Evolutionary conservation across 2,329 filamentous ascomycete genomes (phyloP), one percentile per base, ranked within the genome.

Genomic region (Thyridium curvatum): DNA sequence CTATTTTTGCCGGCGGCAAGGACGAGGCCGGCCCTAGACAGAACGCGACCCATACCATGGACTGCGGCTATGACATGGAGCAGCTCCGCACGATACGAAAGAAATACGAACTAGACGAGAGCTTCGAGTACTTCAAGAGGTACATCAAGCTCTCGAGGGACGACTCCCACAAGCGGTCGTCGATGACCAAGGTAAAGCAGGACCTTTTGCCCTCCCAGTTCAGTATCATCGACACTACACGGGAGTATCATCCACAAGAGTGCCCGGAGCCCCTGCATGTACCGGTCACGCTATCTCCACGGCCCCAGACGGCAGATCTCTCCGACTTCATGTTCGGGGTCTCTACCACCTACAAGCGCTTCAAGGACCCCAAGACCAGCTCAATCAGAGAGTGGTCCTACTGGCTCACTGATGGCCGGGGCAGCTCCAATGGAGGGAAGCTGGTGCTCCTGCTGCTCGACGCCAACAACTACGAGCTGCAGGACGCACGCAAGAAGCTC

Each of bases 261-360:
- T 79, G 74, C 46, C 55, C 64, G 14, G 61, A 65, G 38, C 72
- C 74, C 0, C 59, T 79, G 13, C 61, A 72, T 28, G 62, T 77
- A 7, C 62, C 68, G 1, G 73, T 78, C 4, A 55, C 73, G 8
- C 61, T 61, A 34, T 78, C 74, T 0, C 65, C 66, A 3, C 67
- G 62, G 41, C 74, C 74, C 5, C 54, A 60, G 3, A 66, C 66
- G 2, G 74, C 69, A 40, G 72, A 78, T 42, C 65, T 72, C 10
- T 72, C 71, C 30, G 71, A 75, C 43, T 74, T 77, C 53, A 69
- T 78, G 54, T 78, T 78, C 44, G 74, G 74, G 31, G 71, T 79
- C 5, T 78, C 74, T 1, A 78, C 74, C 8, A 77, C 73, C 3
- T 77, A 72, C 58, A 62, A 69, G 46, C 62, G 73, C 41, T 71